Percentiles rank a stretch among this genome's conserved stretches.
These are phyloP conservation scores for Syncephalastrum monosporum DNA, from an alignment of 371 early-diverging fungal genomes.

Conservation along the genomic window DNA sequence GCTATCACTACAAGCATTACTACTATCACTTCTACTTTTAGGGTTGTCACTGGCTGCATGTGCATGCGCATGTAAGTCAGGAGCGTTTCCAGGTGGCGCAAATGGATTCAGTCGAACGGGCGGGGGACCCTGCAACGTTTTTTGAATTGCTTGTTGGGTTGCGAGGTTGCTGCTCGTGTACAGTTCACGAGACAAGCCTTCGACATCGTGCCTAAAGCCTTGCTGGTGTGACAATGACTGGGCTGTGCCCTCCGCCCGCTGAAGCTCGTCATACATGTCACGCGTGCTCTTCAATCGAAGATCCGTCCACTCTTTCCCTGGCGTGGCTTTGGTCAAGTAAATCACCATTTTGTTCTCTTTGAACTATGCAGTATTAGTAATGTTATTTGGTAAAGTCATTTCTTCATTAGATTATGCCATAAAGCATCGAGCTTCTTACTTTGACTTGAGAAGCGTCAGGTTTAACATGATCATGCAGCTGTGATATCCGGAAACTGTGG, in stretches of 20 bases:
- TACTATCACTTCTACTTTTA: too few relatives aligned
- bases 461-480: constrained; percentile 12
- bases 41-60: too few relatives aligned
- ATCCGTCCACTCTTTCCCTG: constrained; percentile 24
- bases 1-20: not conserved
- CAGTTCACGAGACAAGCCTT: not conserved
- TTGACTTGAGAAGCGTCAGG: constrained; percentile 13
- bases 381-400: not conserved
- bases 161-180: not conserved
- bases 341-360: constrained; percentile 21
- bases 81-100: not conserved
- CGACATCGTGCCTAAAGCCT: too few relatives aligned
- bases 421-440: not conserved
- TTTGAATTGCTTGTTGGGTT: constrained; percentile 1
- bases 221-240: not conserved
- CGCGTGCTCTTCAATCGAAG: constrained; percentile 21
- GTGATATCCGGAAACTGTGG: constrained; percentile 20
- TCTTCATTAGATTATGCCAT: not conserved
- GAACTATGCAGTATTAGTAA: constrained; percentile 12
- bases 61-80: too few relatives aligned
- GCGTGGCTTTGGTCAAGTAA: constrained; percentile 20
- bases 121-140: not conserved
- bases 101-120: constrained; percentile 6
- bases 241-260: constrained; percentile 23
- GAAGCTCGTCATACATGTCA: constrained; percentile 22